Percentiles rank a stretch among this genome's conserved stretches.
Evolutionary conservation across 805 yeast species (phyloP).

Genomic region (Cyberlindnera petersonii): DNA sequence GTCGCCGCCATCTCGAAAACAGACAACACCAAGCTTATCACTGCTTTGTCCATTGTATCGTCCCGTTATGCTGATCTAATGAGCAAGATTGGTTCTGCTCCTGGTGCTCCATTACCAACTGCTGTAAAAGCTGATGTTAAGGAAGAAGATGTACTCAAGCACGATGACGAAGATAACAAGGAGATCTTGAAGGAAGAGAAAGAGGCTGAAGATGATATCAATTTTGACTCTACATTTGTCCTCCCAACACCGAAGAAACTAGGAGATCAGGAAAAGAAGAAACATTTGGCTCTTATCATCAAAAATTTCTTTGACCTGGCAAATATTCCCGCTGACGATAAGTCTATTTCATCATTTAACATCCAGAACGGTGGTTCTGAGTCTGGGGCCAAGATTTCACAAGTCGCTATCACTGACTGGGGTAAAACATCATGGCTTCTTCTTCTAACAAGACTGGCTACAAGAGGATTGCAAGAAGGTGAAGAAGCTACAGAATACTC

Average conservation of each 20-base stretch:
- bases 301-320: slow-evolving; percentile 53
- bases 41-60: slow-evolving; percentile 66
- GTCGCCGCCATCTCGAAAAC: slow-evolving; percentile 59
- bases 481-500: slow-evolving; percentile 43
- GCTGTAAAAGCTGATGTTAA: slow-evolving; percentile 30
- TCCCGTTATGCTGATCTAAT: slow-evolving; percentile 54
- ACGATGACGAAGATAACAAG: slow-evolving; percentile 27
- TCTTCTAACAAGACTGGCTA: slow-evolving; percentile 69
- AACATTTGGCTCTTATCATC: slow-evolving; percentile 54
- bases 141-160: slow-evolving; percentile 20
- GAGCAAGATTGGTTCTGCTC: slow-evolving; percentile 20
- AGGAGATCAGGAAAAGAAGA: slow-evolving; percentile 50
- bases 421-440: slow-evolving; percentile 73
- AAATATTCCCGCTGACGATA: slow-evolving; percentile 24
- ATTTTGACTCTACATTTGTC: slow-evolving; percentile 42
- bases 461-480: slow-evolving; percentile 62
- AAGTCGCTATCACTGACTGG: slow-evolving; percentile 44
- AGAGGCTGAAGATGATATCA: slow-evolving; percentile 31
- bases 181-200: slow-evolving; percentile 18
- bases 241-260: slow-evolving; percentile 58
- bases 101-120: slow-evolving; percentile 1
- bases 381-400: slow-evolving; percentile 25
- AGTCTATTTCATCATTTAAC: slow-evolving; percentile 19
- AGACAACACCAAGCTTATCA: slow-evolving; percentile 47
- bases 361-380: slow-evolving; percentile 21